Percentiles rank a stretch among this genome's conserved stretches.
phyloP scores from a whole-genome alignment of 495 filamentous ascomycete genomes.

The Jackrogersella minutella region DNA sequence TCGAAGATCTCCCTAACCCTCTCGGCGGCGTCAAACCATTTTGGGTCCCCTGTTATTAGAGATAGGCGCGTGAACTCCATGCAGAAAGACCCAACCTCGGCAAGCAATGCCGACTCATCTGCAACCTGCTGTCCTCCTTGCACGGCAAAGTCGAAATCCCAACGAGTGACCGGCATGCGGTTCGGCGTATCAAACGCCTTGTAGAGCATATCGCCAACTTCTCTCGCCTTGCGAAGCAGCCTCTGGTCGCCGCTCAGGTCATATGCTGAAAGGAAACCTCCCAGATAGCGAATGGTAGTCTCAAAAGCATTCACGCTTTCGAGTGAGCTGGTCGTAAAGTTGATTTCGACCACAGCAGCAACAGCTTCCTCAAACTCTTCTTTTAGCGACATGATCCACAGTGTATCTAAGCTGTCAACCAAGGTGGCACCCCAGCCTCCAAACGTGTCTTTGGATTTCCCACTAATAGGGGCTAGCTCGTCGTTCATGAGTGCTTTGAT shows the following conservation, averaged over 20 bases:
- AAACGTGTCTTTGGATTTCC: constrained; percentile 72
- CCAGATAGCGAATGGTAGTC: constrained; percentile 80
- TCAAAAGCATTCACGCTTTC: constrained; percentile 73
- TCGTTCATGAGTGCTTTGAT: constrained; percentile 76
- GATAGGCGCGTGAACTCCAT: constrained; percentile 86
- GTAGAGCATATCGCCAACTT: constrained; percentile 81
- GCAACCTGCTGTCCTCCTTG: constrained; percentile 78
- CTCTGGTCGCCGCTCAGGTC: constrained; percentile 70
- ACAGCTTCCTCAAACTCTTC: constrained; percentile 87
- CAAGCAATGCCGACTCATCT: constrained; percentile 53
- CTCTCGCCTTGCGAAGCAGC: constrained; percentile 77
- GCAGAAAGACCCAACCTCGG: constrained; percentile 80
- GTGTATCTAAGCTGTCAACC: constrained; percentile 88
- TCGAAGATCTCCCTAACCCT: constrained; percentile 78
- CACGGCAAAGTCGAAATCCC: constrained; percentile 78
- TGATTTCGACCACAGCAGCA: constrained; percentile 72
- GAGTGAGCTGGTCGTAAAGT: constrained; percentile 74
- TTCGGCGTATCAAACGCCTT: constrained; percentile 89
- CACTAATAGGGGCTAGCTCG: constrained; percentile 70
- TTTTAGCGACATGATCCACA: constrained; percentile 92
- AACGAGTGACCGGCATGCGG: constrained; percentile 75
- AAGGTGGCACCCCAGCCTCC: constrained; percentile 92
- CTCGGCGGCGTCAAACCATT: constrained; percentile 85
- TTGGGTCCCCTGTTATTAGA: constrained; percentile 78
- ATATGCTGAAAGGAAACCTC: constrained; percentile 80